Evolutionary conservation across 2,329 filamentous ascomycete species (phyloP).

Genomic region (Penicillium sp.): DNA sequence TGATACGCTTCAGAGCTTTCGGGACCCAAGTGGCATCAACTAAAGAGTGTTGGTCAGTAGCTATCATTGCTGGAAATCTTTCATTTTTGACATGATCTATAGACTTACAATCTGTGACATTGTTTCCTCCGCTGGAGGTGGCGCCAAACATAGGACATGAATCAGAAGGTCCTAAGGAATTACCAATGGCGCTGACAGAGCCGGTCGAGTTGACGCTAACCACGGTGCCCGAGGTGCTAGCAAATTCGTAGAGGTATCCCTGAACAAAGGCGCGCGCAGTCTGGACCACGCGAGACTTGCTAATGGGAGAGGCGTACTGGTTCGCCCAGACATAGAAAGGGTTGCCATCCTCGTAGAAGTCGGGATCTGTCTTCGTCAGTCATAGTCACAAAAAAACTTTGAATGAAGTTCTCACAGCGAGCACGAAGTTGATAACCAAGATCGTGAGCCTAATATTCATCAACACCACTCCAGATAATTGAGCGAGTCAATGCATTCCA

Average conservation of each 20-base stretch:
- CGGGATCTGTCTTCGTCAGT: constrained; percentile 39
- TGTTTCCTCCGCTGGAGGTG: constrained; percentile 33
- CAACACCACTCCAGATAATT: not conserved
- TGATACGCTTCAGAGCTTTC: constrained; percentile 46
- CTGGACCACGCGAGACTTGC: constrained; percentile 50
- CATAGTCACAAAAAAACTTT: not conserved
- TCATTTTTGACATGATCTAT: not conserved
- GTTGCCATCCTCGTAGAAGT: constrained; percentile 50
- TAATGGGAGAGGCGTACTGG: constrained; percentile 55
- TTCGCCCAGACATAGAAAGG: constrained; percentile 64
- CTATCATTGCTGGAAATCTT: too few species aligned
- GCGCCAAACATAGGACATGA: constrained; percentile 60
- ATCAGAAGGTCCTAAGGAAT: constrained; percentile 63
- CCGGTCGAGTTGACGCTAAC: constrained; percentile 58
- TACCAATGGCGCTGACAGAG: constrained; percentile 53
- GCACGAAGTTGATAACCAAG: constrained; percentile 20
- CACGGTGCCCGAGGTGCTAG: constrained; percentile 55
- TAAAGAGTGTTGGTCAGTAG: not conserved
- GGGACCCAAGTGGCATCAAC: constrained; percentile 19
- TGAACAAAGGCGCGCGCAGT: constrained; percentile 61
- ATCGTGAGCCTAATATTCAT: constrained; percentile 12
- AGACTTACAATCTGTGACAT: constrained; percentile 20
- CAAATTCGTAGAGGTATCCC: constrained; percentile 58
- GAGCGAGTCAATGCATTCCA: too few species aligned
- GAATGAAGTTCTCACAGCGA: constrained; percentile 13